Percentiles rank a stretch among this genome's conserved stretches.
These are phyloP conservation scores for Biscogniauxia marginata DNA, from an alignment of 2,329 filamentous ascomycete species.

Conservation along the genomic window DNA sequence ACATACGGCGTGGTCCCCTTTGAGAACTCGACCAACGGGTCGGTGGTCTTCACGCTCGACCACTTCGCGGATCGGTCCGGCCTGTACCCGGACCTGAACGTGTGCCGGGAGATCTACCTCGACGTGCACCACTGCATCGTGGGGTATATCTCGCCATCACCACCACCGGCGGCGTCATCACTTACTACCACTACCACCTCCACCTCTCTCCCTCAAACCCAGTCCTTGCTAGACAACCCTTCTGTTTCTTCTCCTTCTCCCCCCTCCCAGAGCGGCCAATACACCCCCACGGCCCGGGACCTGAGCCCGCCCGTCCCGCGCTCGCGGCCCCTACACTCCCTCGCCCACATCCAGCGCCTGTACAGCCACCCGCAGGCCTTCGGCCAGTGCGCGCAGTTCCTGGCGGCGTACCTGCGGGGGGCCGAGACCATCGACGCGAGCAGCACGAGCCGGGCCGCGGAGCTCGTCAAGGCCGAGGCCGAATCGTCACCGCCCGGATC, in stretches of 20 bases:
- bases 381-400: conserved; percentile 81
- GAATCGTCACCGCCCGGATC: conserved; percentile 65
- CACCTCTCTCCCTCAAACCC: conserved; percentile 35
- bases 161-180: neutral
- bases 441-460: conserved; percentile 79
- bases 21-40: conserved; percentile 94
- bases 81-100: conserved; percentile 65
- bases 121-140: conserved; percentile 86
- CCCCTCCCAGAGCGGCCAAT: conserved; percentile 35
- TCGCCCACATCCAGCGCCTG: conserved; percentile 68
- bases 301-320: conserved; percentile 46
- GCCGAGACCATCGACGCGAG: conserved; percentile 81
- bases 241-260: neutral
- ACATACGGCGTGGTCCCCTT: conserved; percentile 84
- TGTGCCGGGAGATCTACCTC: conserved; percentile 83
- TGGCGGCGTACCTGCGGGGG: conserved; percentile 66
- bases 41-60: conserved; percentile 86
- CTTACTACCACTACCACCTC: neutral
- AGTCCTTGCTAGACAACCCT: conserved; percentile 43
- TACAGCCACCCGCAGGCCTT: conserved; percentile 96
- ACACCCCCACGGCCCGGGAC: conserved; percentile 48
- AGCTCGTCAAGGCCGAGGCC: conserved; percentile 54
- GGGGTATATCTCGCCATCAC: conserved; percentile 41
- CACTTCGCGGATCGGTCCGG: conserved; percentile 73
- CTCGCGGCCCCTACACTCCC: conserved; percentile 46